Conservation (phyloP, 495 filamentous ascomycete genomes). For the Geoglossum glabrum region DNA sequence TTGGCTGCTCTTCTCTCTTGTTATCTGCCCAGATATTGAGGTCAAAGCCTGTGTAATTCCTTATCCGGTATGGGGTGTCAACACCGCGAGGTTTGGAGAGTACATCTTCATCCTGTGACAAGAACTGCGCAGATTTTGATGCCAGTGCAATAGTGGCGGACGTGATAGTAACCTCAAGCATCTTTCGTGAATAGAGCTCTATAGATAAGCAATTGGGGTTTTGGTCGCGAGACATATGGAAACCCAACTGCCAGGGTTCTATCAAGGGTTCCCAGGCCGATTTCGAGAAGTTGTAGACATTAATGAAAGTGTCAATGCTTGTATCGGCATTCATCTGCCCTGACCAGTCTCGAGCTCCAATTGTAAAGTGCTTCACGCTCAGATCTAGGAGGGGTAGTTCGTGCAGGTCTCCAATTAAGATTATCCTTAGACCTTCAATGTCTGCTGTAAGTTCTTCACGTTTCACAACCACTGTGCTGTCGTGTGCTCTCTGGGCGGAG, state of each 20-base stretch:
- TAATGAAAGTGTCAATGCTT: conserved; percentile 77
- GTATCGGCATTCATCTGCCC: conserved; percentile 71
- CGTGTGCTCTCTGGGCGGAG: conserved; percentile 11
- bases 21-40: conserved; percentile 63
- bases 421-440: conserved; percentile 74
- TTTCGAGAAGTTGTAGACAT: conserved; percentile 97
- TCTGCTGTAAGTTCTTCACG: conserved; percentile 71
- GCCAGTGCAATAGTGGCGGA: conserved; percentile 84
- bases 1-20: conserved; percentile 35
- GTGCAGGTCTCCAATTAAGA: conserved; percentile 87
- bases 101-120: conserved; percentile 77
- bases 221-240: conserved; percentile 66
- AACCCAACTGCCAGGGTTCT: conserved; percentile 86
- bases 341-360: conserved; percentile 77
- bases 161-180: conserved; percentile 77
- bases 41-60: conserved; percentile 89
- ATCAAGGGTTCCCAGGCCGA: conserved; percentile 94
- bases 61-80: conserved; percentile 82
- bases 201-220: conserved; percentile 59
- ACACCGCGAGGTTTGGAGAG: conserved; percentile 79
- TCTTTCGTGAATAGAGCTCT: conserved; percentile 72
- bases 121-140: conserved; percentile 80
- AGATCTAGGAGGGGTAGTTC: conserved; percentile 87
- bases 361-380: conserved; percentile 76
- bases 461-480: conserved; percentile 38